These are phyloP conservation scores for Pisolithus orientalis DNA, from an alignment of 768 basidiomycete genomes.

Conservation along the genomic window DNA sequence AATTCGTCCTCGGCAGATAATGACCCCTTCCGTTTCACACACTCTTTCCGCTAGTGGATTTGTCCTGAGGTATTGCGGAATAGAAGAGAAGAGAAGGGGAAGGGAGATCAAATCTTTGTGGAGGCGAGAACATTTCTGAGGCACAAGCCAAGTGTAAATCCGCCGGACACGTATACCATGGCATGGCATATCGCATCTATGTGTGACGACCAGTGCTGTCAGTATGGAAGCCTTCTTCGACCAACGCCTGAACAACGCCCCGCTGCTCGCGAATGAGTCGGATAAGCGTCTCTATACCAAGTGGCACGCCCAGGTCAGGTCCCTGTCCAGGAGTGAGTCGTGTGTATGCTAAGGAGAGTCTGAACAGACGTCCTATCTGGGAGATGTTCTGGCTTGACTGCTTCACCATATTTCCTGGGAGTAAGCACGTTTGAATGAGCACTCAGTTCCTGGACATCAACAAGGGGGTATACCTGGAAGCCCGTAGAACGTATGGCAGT, in stretches of 20 bases:
- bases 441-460: constrained; percentile 26
- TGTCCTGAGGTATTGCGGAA: too few relatives aligned
- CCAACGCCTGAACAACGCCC: constrained; percentile 29
- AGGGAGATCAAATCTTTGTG: too few relatives aligned
- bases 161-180: too few relatives aligned
- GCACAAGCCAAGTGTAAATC: too few relatives aligned
- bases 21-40: too few relatives aligned
- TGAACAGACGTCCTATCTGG: constrained; percentile 27
- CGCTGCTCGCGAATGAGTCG: constrained; percentile 54
- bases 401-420: constrained; percentile 9
- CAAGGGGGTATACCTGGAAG: constrained; percentile 58
- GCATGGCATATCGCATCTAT: too few relatives aligned
- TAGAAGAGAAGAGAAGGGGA: too few relatives aligned
- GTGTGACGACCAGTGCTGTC: too few relatives aligned
- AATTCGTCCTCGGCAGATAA: too few relatives aligned
- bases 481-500: constrained; percentile 83
- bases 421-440: constrained; percentile 7
- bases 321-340: constrained; percentile 59
- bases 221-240: too few relatives aligned
- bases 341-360: constrained; percentile 87
- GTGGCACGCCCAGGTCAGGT: constrained; percentile 63
- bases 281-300: constrained; percentile 64
- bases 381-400: constrained; percentile 17
- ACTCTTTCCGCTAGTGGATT: too few relatives aligned
- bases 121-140: too few relatives aligned